Conservation (phyloP, 2,329 filamentous ascomycete species). For the Colletotrichum endophyticum region DNA sequence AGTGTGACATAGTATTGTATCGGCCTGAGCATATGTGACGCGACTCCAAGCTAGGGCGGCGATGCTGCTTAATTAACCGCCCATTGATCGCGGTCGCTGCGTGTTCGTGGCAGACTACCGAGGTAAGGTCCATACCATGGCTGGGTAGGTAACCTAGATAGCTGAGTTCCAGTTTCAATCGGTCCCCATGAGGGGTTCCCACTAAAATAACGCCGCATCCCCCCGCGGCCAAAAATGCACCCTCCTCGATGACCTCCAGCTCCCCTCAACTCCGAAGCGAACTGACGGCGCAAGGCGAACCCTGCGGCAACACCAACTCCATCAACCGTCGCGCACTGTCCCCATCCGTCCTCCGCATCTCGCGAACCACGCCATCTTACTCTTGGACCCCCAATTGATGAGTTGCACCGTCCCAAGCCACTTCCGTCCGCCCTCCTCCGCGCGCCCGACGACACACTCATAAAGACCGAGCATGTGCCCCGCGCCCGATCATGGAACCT, state of each 20-base stretch:
- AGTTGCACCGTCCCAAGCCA: slow-evolving; percentile 10
- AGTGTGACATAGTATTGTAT: too few species aligned
- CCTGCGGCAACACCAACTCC: neutral
- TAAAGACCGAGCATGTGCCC: slow-evolving; percentile 21
- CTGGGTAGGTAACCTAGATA: neutral
- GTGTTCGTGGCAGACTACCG: neutral
- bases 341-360: slow-evolving; percentile 5
- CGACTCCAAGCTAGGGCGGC: neutral
- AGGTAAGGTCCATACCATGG: neutral
- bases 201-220: neutral
- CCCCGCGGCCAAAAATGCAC: neutral
- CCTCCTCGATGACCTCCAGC: slow-evolving; percentile 14
- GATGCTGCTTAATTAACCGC: neutral
- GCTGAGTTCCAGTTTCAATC: neutral
- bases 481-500: slow-evolving; percentile 15
- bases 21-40: too few species aligned
- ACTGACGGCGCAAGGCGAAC: slow-evolving; percentile 16
- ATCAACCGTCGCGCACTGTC: neutral
- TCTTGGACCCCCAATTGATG: slow-evolving; percentile 13
- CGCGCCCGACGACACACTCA: slow-evolving; percentile 6
- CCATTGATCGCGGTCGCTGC: neutral
- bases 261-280: slow-evolving; percentile 9
- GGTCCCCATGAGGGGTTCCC: neutral
- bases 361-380: neutral
- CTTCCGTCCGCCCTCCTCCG: neutral